These are phyloP conservation scores for Stevia rebaudiana DNA, from an alignment of 140 eudicot genomes.

Conservation along the genomic window DNA sequence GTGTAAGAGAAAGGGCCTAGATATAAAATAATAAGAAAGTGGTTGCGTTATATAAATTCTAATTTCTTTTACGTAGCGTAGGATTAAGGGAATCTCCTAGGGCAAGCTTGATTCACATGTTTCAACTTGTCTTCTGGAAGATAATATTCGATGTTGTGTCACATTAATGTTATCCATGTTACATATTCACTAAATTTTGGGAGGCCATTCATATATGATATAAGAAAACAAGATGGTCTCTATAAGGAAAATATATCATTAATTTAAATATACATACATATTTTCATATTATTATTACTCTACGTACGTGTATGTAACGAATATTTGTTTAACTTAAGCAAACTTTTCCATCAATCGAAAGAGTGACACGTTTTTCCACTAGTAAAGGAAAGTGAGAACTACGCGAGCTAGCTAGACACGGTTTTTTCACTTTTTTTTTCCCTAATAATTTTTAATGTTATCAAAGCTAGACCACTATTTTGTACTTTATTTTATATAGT, in stretches of 20 bases:
- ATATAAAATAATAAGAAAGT: constrained; percentile 4
- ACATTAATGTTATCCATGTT: constrained; percentile 21
- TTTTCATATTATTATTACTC: neutral
- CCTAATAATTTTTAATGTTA: neutral
- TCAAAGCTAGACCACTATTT: constrained; percentile 19
- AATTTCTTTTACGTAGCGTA: constrained; percentile 15
- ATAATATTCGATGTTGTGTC: constrained; percentile 15
- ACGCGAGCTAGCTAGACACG: constrained; percentile 6
- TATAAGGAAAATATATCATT: neutral
- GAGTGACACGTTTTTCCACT: constrained; percentile 17
- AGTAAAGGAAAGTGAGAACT: constrained; percentile 4
- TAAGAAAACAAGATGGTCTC: neutral
- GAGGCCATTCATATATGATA: neutral
- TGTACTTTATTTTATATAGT: neutral
- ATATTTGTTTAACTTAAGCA: neutral
- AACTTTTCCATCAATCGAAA: constrained; percentile 3
- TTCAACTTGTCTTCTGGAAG: constrained; percentile 17
- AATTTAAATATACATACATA: neutral
- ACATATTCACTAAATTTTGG: neutral
- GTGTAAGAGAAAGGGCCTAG: neutral
- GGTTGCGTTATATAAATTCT: neutral
- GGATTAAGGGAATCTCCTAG: constrained; percentile 20
- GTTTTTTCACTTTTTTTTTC: constrained; percentile 11
- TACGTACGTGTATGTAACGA: neutral
- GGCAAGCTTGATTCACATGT: constrained; percentile 33